Percentiles rank a stretch among this genome's conserved stretches.
Evolutionary conservation across 2,329 filamentous ascomycete species (phyloP).

Genomic region (Aspergillus sclerotialis): DNA sequence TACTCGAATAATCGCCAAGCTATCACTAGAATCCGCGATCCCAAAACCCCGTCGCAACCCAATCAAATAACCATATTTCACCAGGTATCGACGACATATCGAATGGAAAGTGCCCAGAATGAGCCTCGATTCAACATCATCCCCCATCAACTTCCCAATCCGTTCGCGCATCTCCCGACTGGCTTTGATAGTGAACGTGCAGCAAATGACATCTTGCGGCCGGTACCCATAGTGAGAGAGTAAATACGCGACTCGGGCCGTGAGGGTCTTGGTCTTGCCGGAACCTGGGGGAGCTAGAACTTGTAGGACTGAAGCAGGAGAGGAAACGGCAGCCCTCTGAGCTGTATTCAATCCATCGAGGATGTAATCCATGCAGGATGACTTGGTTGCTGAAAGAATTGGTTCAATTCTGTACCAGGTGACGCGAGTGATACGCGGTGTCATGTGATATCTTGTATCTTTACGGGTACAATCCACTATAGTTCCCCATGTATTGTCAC

Average conservation of each 20-base stretch:
- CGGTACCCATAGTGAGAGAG: conserved; percentile 63
- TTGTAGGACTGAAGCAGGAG: conserved; percentile 52
- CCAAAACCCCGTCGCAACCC: conserved; percentile 77
- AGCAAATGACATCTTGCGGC: conserved; percentile 85
- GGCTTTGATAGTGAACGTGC: conserved; percentile 95
- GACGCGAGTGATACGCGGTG: conserved; percentile 18
- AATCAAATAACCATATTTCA: conserved; percentile 76
- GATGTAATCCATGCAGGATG: conserved; percentile 46
- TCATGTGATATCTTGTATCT: conserved; percentile 19
- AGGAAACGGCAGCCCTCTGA: conserved; percentile 59
- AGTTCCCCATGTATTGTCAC: too few relatives aligned
- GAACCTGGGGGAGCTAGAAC: conserved; percentile 59
- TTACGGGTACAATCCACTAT: not conserved
- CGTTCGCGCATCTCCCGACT: conserved; percentile 88
- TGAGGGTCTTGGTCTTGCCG: conserved; percentile 93
- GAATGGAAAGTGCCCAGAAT: conserved; percentile 93
- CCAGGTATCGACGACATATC: conserved; percentile 77
- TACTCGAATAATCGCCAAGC: conserved; percentile 64
- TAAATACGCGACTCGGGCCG: conserved; percentile 84
- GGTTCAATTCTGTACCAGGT: conserved; percentile 2
- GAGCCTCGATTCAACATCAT: conserved; percentile 65
- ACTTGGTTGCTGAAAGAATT: conserved; percentile 4
- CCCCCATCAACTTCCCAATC: conserved; percentile 72
- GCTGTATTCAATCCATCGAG: conserved; percentile 58
- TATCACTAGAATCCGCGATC: conserved; percentile 82